A percentile compares a stretch with the other conserved stretches of the same genome.
phyloP scores from a whole-genome alignment of 306 rosid species.

The Quercus agrifolia region DNA sequence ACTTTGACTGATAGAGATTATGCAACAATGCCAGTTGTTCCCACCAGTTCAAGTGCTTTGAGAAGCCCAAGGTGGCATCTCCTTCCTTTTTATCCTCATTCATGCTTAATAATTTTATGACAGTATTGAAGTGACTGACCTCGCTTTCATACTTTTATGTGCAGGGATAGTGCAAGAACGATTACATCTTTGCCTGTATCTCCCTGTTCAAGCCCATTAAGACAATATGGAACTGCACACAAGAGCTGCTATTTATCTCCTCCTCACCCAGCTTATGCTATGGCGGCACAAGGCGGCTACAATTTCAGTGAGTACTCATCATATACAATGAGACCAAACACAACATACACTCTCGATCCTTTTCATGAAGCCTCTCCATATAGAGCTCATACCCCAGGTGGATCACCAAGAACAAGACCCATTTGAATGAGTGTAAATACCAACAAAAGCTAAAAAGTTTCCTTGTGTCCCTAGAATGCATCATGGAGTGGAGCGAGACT shows the following conservation, averaged over 20 bases:
- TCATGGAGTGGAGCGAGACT: constrained; percentile 22
- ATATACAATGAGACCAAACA: constrained; percentile 47
- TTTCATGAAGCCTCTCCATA: constrained; percentile 48
- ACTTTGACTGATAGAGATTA: constrained; percentile 31
- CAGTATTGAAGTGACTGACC: constrained; percentile 1
- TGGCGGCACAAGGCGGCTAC: constrained; percentile 53
- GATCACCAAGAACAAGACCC: constrained; percentile 85
- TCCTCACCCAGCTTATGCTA: constrained; percentile 61
- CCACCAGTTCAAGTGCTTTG: constrained; percentile 23
- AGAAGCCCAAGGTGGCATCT: constrained; percentile 42
- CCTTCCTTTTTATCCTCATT: background rate
- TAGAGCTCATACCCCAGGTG: constrained; percentile 63
- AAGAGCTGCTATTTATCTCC: constrained; percentile 71
- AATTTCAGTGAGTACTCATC: constrained; percentile 44
- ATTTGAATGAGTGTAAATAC: constrained; percentile 58
- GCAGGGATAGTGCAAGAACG: constrained; percentile 63
- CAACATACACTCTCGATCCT: constrained; percentile 53
- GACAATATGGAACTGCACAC: constrained; percentile 52
- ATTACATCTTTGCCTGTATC: constrained; percentile 90
- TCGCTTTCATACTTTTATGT: constrained; percentile 21
- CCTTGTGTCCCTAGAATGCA: constrained; percentile 32
- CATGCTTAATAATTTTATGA: background rate
- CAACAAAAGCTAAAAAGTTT: constrained; percentile 17
- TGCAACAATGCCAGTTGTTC: constrained; percentile 14
- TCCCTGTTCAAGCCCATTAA: constrained; percentile 90